These are phyloP conservation scores for Annulohypoxylon bovei DNA, from an alignment of 495 filamentous ascomycete genomes.

Conservation along the genomic window DNA sequence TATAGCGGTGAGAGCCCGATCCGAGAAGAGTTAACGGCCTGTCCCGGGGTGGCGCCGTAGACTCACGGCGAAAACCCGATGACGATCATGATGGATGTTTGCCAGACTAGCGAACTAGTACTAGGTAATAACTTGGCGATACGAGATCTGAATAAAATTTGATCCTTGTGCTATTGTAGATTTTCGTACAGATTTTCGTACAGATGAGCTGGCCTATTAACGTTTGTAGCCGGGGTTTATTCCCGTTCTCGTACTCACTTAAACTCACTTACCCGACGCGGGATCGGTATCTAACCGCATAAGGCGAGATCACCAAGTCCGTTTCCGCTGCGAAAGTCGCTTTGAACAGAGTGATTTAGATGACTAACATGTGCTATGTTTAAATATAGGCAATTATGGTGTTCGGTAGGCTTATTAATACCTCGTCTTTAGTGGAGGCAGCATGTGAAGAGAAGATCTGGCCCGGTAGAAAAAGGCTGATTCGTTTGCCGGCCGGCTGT, in stretches of 20 bases:
- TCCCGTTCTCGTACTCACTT: slow-evolving; percentile 22
- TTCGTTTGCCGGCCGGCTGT: not conserved
- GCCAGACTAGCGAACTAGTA: not conserved
- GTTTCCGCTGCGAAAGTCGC: slow-evolving; percentile 42
- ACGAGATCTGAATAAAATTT: slow-evolving; percentile 21
- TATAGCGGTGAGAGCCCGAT: slow-evolving; percentile 36
- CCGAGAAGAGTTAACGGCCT: not conserved
- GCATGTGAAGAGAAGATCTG: not conserved
- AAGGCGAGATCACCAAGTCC: slow-evolving; percentile 24
- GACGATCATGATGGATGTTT: not conserved
- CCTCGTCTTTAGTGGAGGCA: not conserved
- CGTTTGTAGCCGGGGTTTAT: slow-evolving; percentile 28
- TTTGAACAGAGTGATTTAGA: slow-evolving; percentile 28
- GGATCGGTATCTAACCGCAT: slow-evolving; percentile 38
- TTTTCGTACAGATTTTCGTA: not conserved
- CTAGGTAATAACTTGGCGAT: not conserved
- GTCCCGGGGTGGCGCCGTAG: slow-evolving; percentile 9
- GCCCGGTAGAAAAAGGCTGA: not conserved
- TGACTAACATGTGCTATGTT: not conserved
- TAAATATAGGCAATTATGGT: not conserved
- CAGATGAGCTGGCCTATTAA: not conserved
- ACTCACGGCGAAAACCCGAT: slow-evolving; percentile 22
- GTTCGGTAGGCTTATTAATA: not conserved
- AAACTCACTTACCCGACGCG: slow-evolving; percentile 19
- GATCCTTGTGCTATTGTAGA: slow-evolving; percentile 1